These are phyloP conservation scores for Globisporangium recalcitrans DNA, from an alignment of 352 stramenopile genomes.

Conservation along the genomic window DNA sequence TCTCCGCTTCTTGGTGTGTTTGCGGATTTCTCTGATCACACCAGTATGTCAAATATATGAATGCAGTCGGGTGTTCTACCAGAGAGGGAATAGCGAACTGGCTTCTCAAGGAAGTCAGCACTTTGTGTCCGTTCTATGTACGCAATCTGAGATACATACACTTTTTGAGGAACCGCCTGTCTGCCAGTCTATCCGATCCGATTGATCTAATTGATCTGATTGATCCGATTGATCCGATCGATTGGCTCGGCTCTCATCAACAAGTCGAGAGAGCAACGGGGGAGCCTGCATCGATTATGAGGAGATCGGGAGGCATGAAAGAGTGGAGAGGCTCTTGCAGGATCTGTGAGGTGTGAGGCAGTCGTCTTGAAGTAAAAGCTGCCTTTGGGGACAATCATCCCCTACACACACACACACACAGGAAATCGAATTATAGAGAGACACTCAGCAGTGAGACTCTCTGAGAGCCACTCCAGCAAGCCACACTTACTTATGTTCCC, in stretches of 20 bases:
- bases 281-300: not conserved
- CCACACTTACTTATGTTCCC: not conserved
- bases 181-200: not conserved
- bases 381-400: not conserved
- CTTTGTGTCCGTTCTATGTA: not conserved
- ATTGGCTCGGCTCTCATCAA: not conserved
- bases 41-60: too few relatives aligned
- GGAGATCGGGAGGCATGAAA: not conserved
- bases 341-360: too few relatives aligned
- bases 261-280: not conserved
- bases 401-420: too few relatives aligned
- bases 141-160: not conserved
- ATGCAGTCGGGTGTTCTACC: too few relatives aligned
- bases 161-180: not conserved
- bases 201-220: too few relatives aligned
- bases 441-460: not conserved
- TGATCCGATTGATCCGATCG: too few relatives aligned
- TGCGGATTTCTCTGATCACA: too few relatives aligned
- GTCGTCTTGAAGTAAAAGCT: not conserved
- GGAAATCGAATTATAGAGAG: not conserved
- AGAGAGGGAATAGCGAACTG: not conserved
- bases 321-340: too few relatives aligned
- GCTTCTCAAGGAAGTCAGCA: not conserved
- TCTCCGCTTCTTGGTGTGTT: too few relatives aligned
- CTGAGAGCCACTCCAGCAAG: not conserved